Percentiles rank a stretch among this genome's conserved stretches.
Conservation (phyloP, 257 asterid genomes). For the Gentiana macrophylla region DNA sequence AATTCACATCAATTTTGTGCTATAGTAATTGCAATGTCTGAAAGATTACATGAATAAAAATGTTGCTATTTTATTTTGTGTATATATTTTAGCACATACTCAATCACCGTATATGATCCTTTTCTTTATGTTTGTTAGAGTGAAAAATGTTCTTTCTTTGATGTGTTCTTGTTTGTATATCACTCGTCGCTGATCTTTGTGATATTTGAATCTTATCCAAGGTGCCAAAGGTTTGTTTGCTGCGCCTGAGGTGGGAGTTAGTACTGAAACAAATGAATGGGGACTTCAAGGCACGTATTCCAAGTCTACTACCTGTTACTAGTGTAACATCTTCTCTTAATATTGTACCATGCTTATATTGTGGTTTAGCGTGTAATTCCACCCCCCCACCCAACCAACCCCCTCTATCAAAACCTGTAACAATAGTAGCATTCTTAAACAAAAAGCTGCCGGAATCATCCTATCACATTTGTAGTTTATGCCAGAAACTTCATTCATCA, state of each 20-base stretch:
- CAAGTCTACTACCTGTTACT: neutral
- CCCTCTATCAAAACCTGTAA: too few species aligned
- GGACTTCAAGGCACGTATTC: conserved; percentile 65
- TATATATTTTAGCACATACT: too few species aligned
- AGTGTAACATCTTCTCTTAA: too few species aligned
- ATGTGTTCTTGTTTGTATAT: neutral
- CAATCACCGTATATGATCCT: neutral
- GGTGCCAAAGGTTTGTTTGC: conserved; percentile 44
- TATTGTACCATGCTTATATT: neutral
- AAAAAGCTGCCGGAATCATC: neutral
- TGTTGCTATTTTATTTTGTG: too few species aligned
- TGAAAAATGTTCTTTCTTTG: neutral
- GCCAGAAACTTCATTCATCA: too few species aligned
- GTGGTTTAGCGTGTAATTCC: too few species aligned
- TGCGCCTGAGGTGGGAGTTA: conserved; percentile 55
- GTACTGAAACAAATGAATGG: conserved; percentile 73
- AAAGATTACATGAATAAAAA: too few species aligned
- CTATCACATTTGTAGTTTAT: too few species aligned
- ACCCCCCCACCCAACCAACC: too few species aligned
- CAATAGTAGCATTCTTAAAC: neutral
- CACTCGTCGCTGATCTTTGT: neutral
- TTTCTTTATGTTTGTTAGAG: neutral
- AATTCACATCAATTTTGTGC: too few species aligned
- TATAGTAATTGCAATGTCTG: too few species aligned
- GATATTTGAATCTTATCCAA: conserved; percentile 15